A percentile compares a stretch with the other conserved stretches of the same genome.
Evolutionary conservation across 2,329 filamentous ascomycete genomes (phyloP).

Genomic region (Alternaria panax): DNA sequence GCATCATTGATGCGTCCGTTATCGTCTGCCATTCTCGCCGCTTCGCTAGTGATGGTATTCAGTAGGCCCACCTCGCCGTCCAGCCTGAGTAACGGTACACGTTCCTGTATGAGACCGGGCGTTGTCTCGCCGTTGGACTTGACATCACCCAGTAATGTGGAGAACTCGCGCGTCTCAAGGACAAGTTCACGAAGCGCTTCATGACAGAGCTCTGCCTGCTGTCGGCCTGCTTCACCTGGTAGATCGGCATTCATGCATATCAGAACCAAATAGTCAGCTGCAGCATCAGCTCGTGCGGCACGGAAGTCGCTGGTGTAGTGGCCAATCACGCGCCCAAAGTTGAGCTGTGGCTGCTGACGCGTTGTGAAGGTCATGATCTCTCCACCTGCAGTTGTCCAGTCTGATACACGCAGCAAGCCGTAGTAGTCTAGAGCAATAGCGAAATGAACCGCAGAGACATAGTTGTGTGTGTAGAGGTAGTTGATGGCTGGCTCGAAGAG

Average conservation of each 20-base stretch:
- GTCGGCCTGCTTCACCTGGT: conserved; percentile 73
- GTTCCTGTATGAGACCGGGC: conserved; percentile 85
- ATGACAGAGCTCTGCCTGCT: conserved; percentile 84
- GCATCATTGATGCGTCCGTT: conserved; percentile 93
- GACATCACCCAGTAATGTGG: conserved; percentile 91
- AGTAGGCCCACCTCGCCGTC: conserved; percentile 84
- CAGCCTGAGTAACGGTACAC: conserved; percentile 80
- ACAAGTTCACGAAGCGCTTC: conserved; percentile 93
- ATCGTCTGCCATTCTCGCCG: conserved; percentile 90
- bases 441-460: conserved; percentile 94
- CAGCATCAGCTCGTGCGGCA: conserved; percentile 84
- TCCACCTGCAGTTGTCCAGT: conserved; percentile 69
- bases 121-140: conserved; percentile 84
- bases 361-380: conserved; percentile 75
- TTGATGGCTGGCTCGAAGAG: conserved; percentile 94
- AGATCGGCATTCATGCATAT: conserved; percentile 92
- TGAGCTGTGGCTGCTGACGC: conserved; percentile 79
- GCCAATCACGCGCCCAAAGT: conserved; percentile 91
- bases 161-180: conserved; percentile 96
- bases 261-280: conserved; percentile 89
- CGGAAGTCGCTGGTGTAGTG: conserved; percentile 97
- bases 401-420: conserved; percentile 76
- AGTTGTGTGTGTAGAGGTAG: conserved; percentile 90
- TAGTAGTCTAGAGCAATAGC: conserved; percentile 80
- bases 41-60: conserved; percentile 89